Evolutionary conservation across 345 rosid genomes (phyloP).

Genomic region (Garcia nutans): DNA sequence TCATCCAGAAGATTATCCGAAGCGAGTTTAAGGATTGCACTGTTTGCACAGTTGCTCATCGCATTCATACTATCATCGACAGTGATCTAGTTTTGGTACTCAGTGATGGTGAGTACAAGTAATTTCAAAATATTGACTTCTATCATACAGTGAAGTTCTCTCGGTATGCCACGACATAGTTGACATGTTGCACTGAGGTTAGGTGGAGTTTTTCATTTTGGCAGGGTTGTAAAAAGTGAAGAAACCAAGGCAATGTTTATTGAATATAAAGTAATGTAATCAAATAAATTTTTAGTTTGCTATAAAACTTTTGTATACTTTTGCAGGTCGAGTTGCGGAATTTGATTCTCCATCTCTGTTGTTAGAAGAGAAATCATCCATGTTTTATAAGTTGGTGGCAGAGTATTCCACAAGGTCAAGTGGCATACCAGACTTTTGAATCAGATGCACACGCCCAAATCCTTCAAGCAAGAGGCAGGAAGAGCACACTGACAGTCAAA

Average conservation of each 20-base stretch:
- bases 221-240: neutral
- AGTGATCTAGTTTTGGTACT: slow-evolving; percentile 97
- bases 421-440: slow-evolving; percentile 83
- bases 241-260: no score
- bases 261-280: no score
- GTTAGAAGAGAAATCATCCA: slow-evolving; percentile 87
- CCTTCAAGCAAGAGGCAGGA: slow-evolving; percentile 15
- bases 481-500: slow-evolving; percentile 13
- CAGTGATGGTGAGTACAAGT: slow-evolving; percentile 66
- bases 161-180: no score
- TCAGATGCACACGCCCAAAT: slow-evolving; percentile 29
- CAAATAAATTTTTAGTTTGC: no score
- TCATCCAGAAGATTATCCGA: slow-evolving; percentile 90
- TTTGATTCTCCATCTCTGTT: slow-evolving; percentile 78
- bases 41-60: slow-evolving; percentile 97
- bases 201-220: neutral
- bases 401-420: slow-evolving; percentile 94
- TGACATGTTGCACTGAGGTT: neutral
- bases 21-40: slow-evolving; percentile 90
- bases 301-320: neutral
- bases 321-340: slow-evolving; percentile 90
- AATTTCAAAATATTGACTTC: neutral
- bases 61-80: slow-evolving; percentile 95
- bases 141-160: neutral
- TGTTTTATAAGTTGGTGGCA: slow-evolving; percentile 85